phyloP scores from a whole-genome alignment of 331 rosid species.

The Phaseolus coccineus region DNA sequence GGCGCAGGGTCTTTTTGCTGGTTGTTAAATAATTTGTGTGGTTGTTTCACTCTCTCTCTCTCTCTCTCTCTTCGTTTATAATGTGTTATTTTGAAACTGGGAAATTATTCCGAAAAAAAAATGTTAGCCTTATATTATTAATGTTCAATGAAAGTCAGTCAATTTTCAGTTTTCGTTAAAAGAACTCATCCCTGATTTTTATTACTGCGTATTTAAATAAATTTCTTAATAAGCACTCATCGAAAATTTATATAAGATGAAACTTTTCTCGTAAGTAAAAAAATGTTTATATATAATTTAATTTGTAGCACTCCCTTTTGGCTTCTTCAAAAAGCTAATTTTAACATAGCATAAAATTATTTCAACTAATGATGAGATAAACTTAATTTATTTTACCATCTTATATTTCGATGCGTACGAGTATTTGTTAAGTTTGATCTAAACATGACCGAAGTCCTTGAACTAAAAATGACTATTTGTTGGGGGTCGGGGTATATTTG shows the following conservation, averaged over 20 bases:
- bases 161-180: not conserved
- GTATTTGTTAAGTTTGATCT: not conserved
- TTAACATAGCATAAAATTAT: not conserved
- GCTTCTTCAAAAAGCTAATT: not conserved
- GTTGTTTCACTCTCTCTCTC: not conserved
- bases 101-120: not conserved
- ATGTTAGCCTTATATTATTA: not conserved
- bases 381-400: not conserved
- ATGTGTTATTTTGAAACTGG: conserved; percentile 26
- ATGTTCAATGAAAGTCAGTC: not conserved
- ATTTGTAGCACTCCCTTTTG: not conserved
- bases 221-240: not conserved
- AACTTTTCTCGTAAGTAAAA: not conserved
- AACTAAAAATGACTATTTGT: not conserved
- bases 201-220: not conserved
- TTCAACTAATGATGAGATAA: not conserved
- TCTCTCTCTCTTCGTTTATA: not conserved
- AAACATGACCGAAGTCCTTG: not conserved
- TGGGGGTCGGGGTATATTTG: not conserved
- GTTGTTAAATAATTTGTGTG: not conserved
- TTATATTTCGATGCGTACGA: not conserved
- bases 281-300: too few species aligned
- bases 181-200: not conserved
- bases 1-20: not conserved
- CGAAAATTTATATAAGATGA: not conserved